These are phyloP conservation scores for Apiotrichum sp. DNA, from an alignment of 1,284 basidiomycete genomes.

Conservation along the genomic window DNA sequence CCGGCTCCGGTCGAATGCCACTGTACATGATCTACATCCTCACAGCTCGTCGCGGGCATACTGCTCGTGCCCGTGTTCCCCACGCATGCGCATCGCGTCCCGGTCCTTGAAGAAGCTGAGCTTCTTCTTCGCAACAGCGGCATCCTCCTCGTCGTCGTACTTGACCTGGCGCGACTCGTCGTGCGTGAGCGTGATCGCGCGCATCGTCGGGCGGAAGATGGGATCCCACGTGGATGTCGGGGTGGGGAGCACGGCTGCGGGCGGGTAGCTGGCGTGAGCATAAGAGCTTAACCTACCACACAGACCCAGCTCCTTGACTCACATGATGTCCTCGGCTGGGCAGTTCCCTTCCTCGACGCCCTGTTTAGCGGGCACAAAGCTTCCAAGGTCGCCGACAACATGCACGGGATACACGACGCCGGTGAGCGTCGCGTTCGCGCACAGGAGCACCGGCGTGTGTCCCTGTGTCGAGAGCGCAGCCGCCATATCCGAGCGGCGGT, in stretches of 20 bases:
- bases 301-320: slow-evolving; percentile 5
- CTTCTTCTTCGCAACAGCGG: slow-evolving; percentile 21
- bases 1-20: not conserved
- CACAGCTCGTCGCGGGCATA: slow-evolving; percentile 6
- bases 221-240: slow-evolving; percentile 38
- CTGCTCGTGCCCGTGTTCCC: slow-evolving; percentile 7
- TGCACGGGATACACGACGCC: slow-evolving; percentile 37
- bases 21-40: not conserved
- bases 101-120: slow-evolving; percentile 37
- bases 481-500: slow-evolving; percentile 33
- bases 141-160: slow-evolving; percentile 14
- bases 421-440: slow-evolving; percentile 32
- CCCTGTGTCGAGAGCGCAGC: slow-evolving; percentile 24
- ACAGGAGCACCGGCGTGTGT: slow-evolving; percentile 26
- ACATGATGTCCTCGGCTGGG: slow-evolving; percentile 42
- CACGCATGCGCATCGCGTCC: slow-evolving; percentile 15
- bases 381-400: slow-evolving; percentile 29
- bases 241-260: slow-evolving; percentile 21
- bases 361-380: slow-evolving; percentile 24
- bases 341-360: slow-evolving; percentile 26
- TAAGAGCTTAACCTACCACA: not conserved
- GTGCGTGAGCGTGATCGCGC: slow-evolving; percentile 37
- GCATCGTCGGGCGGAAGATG: slow-evolving; percentile 36
- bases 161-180: slow-evolving; percentile 33
- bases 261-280: slow-evolving; percentile 28